Conservation (phyloP, 2,329 filamentous ascomycete genomes). For the Parastagonospora avenae region DNA sequence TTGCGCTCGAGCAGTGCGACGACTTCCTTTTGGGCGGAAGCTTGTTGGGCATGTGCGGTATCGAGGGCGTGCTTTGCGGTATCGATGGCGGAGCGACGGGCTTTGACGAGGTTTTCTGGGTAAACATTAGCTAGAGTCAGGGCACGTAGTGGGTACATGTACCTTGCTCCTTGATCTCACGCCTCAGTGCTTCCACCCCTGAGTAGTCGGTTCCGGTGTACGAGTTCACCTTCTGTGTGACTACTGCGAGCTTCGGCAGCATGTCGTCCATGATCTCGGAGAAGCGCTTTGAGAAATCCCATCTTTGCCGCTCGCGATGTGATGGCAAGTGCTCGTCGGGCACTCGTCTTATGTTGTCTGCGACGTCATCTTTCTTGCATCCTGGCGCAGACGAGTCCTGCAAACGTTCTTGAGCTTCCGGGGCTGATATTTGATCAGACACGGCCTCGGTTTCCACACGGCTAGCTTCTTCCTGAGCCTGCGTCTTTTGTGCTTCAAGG, state of each 20-base stretch:
- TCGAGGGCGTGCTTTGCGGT: slow-evolving; percentile 77
- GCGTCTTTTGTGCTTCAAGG: slow-evolving; percentile 7
- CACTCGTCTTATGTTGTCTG: slow-evolving; percentile 38
- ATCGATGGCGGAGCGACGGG: slow-evolving; percentile 67
- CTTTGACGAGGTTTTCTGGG: slow-evolving; percentile 63
- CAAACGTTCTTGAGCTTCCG: slow-evolving; percentile 9
- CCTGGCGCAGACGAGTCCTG: slow-evolving; percentile 6
- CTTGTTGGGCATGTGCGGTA: slow-evolving; percentile 79
- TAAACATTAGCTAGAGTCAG: slow-evolving; percentile 7
- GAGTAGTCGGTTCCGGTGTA: slow-evolving; percentile 87
- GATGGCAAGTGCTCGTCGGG: slow-evolving; percentile 57
- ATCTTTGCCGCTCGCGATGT: slow-evolving; percentile 59
- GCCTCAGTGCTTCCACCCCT: slow-evolving; percentile 84
- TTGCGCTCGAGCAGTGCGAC: slow-evolving; percentile 93
- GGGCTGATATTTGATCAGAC: slow-evolving; percentile 1
- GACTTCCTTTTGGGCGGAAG: slow-evolving; percentile 92
- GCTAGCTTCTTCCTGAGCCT: not conserved
- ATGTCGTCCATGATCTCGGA: slow-evolving; percentile 83
- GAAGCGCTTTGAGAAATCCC: slow-evolving; percentile 65
- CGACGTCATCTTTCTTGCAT: slow-evolving; percentile 14
- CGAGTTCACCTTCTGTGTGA: slow-evolving; percentile 88
- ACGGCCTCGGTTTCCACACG: slow-evolving; percentile 1
- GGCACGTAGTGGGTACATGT: slow-evolving; percentile 14
- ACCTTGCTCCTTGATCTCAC: slow-evolving; percentile 73
- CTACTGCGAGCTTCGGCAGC: slow-evolving; percentile 81